Conservation (phyloP, 106 monocot genomes). For the Ottelia alismoides region DNA sequence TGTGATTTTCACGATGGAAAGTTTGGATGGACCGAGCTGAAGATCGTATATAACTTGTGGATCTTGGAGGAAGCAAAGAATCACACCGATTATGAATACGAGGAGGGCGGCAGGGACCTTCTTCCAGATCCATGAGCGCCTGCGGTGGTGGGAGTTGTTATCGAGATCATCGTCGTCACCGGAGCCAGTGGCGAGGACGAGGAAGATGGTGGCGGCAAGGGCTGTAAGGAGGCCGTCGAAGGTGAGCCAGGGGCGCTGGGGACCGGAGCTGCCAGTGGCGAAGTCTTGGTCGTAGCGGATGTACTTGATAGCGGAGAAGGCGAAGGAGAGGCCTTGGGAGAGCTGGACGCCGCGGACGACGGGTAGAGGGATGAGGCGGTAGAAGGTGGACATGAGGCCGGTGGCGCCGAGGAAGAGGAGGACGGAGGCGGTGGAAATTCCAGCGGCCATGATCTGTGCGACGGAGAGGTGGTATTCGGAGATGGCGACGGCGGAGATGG, state of each 20-base stretch:
- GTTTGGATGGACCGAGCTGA: slow-evolving; percentile 34
- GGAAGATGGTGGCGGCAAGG: slow-evolving; percentile 56
- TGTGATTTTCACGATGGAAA: slow-evolving; percentile 24
- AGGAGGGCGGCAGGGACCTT: slow-evolving; percentile 56
- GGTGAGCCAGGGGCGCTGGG: slow-evolving; percentile 55
- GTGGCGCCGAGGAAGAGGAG: slow-evolving; percentile 72
- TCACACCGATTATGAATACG: slow-evolving; percentile 51
- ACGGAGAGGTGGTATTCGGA: slow-evolving; percentile 52
- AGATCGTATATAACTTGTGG: slow-evolving; percentile 32
- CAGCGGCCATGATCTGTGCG: slow-evolving; percentile 96
- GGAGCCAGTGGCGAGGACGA: slow-evolving; percentile 50
- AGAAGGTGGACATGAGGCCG: slow-evolving; percentile 80
- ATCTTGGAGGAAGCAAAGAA: slow-evolving; percentile 44
- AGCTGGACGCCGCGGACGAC: slow-evolving; percentile 99
- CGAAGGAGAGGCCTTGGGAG: slow-evolving; percentile 70
- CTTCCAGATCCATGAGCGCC: slow-evolving; percentile 1
- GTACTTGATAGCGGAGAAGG: slow-evolving; percentile 62
- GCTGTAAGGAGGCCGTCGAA: slow-evolving; percentile 83
- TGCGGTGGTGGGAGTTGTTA: neutral
- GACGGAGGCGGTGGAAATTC: slow-evolving; percentile 53
- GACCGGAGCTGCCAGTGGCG: slow-evolving; percentile 28
- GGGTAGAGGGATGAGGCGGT: slow-evolving; percentile 77
- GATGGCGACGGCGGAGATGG: slow-evolving; percentile 92
- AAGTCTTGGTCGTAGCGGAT: slow-evolving; percentile 60
- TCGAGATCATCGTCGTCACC: slow-evolving; percentile 20